Percentiles rank a stretch among this genome's conserved stretches.
These are phyloP conservation scores for Podospora pseudocomata DNA, from an alignment of 495 filamentous ascomycete genomes.

Conservation along the genomic window DNA sequence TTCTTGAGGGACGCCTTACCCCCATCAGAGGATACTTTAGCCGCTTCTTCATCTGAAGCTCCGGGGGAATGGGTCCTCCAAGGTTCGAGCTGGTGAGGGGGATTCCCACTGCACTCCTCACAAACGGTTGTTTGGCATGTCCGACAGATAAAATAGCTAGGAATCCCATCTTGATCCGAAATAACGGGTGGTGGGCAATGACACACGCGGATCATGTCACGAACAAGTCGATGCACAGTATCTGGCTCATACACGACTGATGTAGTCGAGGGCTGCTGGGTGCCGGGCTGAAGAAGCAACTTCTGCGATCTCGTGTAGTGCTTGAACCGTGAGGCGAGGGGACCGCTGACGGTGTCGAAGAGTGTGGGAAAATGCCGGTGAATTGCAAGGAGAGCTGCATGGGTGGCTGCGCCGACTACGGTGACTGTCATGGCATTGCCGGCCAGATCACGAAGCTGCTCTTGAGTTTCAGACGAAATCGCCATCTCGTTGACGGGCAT, in stretches of 20 bases:
- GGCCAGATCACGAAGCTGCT: slow-evolving; percentile 66
- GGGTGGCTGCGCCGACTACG: slow-evolving; percentile 61
- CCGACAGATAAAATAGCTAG: slow-evolving; percentile 9
- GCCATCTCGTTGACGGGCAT: slow-evolving; percentile 61
- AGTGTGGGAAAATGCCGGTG: background rate
- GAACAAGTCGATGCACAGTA: background rate
- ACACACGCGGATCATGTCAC: slow-evolving; percentile 30
- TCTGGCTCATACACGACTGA: background rate
- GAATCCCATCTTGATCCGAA: background rate
- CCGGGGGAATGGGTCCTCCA: no score
- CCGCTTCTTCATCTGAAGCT: background rate
- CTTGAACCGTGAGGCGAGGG: background rate
- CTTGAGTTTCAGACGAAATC: slow-evolving; percentile 60
- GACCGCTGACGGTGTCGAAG: slow-evolving; percentile 1
- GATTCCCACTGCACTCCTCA: slow-evolving; percentile 34
- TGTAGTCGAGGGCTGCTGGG: background rate
- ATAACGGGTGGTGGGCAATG: slow-evolving; percentile 24
- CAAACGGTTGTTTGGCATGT: slow-evolving; percentile 23
- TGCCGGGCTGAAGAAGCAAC: background rate
- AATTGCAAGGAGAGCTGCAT: slow-evolving; percentile 41
- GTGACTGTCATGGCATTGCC: slow-evolving; percentile 85
- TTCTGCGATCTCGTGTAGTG: background rate
- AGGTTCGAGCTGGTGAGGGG: slow-evolving; percentile 26
- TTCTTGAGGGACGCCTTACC: slow-evolving; percentile 10
- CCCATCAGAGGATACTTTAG: slow-evolving; percentile 1